These are phyloP conservation scores for Ophiocordyceps camponoti-floridani DNA, from an alignment of 2,329 filamentous ascomycete species.

Conservation along the genomic window DNA sequence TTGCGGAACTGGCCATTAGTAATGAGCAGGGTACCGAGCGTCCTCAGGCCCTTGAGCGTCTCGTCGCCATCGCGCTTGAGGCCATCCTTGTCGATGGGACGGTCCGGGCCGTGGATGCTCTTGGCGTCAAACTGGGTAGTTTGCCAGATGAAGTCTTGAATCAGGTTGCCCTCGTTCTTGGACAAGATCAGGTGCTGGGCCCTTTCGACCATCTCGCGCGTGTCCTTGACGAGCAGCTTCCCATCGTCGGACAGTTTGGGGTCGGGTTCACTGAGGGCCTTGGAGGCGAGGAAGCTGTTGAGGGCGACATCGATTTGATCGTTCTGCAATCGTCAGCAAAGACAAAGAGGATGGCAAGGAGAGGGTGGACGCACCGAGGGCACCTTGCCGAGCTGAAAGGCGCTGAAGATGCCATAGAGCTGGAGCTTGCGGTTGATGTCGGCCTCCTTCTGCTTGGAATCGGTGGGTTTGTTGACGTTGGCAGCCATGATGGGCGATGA, in stretches of 20 bases:
- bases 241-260: constrained; percentile 70
- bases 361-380: constrained; percentile 50
- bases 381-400: constrained; percentile 77
- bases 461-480: constrained; percentile 55
- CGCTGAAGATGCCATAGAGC: constrained; percentile 75
- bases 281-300: constrained; percentile 68
- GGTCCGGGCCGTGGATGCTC: constrained; percentile 40
- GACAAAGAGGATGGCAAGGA: neutral
- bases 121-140: constrained; percentile 56
- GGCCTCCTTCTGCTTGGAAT: constrained; percentile 60
- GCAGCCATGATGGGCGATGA: constrained; percentile 14
- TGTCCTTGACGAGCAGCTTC: constrained; percentile 56
- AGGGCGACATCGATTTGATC: constrained; percentile 90
- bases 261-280: constrained; percentile 50
- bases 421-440: constrained; percentile 91
- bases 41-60: constrained; percentile 70
- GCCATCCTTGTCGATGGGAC: constrained; percentile 55
- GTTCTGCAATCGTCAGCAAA: constrained; percentile 35
- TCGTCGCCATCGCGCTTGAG: constrained; percentile 72
- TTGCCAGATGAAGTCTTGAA: constrained; percentile 97
- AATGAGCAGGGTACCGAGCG: constrained; percentile 72
- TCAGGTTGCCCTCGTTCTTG: constrained; percentile 87
- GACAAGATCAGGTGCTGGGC: constrained; percentile 71
- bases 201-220: constrained; percentile 64
- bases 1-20: constrained; percentile 96